A percentile compares a stretch with the other conserved stretches of the same genome.
Evolutionary conservation across 176 grass and related monocot genomes (phyloP).

Genomic region (Phyllostachys edulis): DNA sequence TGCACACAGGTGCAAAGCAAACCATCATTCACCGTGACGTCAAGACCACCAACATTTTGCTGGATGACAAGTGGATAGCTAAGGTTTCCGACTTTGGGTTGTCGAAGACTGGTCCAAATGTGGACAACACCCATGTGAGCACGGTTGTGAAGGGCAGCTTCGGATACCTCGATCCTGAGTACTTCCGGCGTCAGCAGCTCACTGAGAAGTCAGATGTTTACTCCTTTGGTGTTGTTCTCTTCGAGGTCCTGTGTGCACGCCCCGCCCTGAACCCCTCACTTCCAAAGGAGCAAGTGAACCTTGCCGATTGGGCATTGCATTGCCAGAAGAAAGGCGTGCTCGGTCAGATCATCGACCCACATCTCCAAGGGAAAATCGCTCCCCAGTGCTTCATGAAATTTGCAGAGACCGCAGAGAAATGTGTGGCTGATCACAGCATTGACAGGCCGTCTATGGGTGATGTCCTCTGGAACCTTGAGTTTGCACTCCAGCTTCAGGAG

Average conservation of each 20-base stretch:
- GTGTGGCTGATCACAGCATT: constrained; percentile 51
- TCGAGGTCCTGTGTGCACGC: constrained; percentile 65
- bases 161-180: constrained; percentile 77
- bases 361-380: constrained; percentile 52
- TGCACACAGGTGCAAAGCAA: constrained; percentile 64
- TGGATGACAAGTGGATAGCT: constrained; percentile 72
- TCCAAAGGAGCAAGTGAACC: constrained; percentile 65
- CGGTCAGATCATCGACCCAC: constrained; percentile 59
- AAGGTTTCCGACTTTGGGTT: constrained; percentile 78
- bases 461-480: constrained; percentile 75
- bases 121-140: constrained; percentile 68
- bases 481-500: constrained; percentile 73
- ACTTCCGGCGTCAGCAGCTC: constrained; percentile 62
- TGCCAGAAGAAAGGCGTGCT: constrained; percentile 65
- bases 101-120: constrained; percentile 46
- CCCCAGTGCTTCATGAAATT: constrained; percentile 63
- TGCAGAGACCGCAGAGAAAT: constrained; percentile 58
- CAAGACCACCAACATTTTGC: constrained; percentile 69
- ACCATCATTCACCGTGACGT: constrained; percentile 78
- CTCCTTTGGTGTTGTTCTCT: constrained; percentile 77
- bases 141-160: constrained; percentile 79
- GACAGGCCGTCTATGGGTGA: constrained; percentile 65
- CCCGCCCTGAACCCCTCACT: constrained; percentile 37
- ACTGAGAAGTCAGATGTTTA: constrained; percentile 81
- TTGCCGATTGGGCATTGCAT: constrained; percentile 70